Evolutionary conservation across 78 protist genomes (phyloP).

Genomic region (Cavenderia fasciculata): DNA sequence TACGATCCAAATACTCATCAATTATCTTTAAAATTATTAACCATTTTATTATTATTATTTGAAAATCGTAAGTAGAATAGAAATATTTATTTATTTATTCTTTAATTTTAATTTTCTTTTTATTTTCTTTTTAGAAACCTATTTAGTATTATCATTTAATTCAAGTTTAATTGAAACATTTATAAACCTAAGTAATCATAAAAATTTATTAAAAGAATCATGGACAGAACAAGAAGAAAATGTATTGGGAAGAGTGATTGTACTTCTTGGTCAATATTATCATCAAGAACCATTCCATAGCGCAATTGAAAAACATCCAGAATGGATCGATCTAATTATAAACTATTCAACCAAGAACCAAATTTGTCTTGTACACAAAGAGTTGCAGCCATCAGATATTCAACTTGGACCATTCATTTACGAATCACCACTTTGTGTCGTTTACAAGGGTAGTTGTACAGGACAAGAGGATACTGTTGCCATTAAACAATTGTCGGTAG

Average conservation of each 20-base stretch:
- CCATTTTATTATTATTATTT: slow-evolving; percentile 18
- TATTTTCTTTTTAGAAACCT: background rate
- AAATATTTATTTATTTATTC: background rate
- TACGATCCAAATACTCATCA: background rate
- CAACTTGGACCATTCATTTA: slow-evolving; percentile 3
- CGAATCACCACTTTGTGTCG: slow-evolving; percentile 70
- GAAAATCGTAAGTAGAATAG: slow-evolving; percentile 29
- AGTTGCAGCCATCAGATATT: background rate
- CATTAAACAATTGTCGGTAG: slow-evolving; percentile 44
- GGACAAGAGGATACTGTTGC: slow-evolving; percentile 67
- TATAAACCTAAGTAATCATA: background rate
- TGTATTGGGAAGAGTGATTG: no score
- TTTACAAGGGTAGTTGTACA: slow-evolving; percentile 25
- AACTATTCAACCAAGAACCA: slow-evolving; percentile 4
- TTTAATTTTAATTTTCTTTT: no score
- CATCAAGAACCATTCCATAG: slow-evolving; percentile 55
- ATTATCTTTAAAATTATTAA: background rate
- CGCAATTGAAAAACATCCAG: slow-evolving; percentile 49
- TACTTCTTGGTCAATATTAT: no score
- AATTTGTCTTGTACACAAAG: slow-evolving; percentile 14
- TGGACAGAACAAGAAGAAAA: no score
- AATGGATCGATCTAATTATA: slow-evolving; percentile 53
- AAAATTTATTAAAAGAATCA: background rate
- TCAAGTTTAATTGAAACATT: slow-evolving; percentile 32
- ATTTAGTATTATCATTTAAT: slow-evolving; percentile 19